Evolutionary conservation across 371 early-diverging fungal genomes (phyloP).

Genomic region (Actinomucor elegans): DNA sequence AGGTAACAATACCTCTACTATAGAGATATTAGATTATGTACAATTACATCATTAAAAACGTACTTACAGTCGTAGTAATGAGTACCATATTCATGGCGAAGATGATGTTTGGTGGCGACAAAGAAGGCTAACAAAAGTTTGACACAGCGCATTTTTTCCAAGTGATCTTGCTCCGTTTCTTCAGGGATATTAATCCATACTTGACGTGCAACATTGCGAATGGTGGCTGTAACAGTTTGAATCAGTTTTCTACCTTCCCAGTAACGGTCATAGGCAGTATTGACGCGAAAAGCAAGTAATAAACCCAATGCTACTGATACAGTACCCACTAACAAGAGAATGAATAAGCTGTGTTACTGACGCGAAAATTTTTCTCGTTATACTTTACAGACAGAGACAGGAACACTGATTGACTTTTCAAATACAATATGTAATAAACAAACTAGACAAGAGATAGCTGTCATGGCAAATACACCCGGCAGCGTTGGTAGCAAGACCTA

Average conservation of each 20-base stretch:
- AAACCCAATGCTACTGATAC: slow-evolving; percentile 69
- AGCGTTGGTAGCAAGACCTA: slow-evolving; percentile 39
- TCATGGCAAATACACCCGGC: slow-evolving; percentile 28
- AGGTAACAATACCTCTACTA: slow-evolving; percentile 50
- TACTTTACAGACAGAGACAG: slow-evolving; percentile 41
- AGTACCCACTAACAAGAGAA: slow-evolving; percentile 33
- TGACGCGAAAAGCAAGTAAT: slow-evolving; percentile 77
- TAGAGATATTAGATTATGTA: neutral
- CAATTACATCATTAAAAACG: slow-evolving; percentile 1
- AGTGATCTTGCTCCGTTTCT: slow-evolving; percentile 45
- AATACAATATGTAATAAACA: slow-evolving; percentile 29
- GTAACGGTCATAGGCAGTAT: slow-evolving; percentile 78
- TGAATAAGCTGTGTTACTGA: neutral
- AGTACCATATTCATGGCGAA: slow-evolving; percentile 66
- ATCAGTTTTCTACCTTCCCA: slow-evolving; percentile 74
- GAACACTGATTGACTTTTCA: slow-evolving; percentile 26
- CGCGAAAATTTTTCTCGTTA: neutral
- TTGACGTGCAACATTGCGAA: slow-evolving; percentile 61
- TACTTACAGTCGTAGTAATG: slow-evolving; percentile 52
- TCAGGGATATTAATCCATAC: slow-evolving; percentile 66
- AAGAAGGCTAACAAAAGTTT: slow-evolving; percentile 73
- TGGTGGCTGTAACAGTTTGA: slow-evolving; percentile 56
- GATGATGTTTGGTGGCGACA: slow-evolving; percentile 68
- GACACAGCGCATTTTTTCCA: slow-evolving; percentile 72
- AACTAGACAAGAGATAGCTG: slow-evolving; percentile 27